These are phyloP conservation scores for Crataegus laevigata DNA, from an alignment of 306 rosid species.

Conservation along the genomic window DNA sequence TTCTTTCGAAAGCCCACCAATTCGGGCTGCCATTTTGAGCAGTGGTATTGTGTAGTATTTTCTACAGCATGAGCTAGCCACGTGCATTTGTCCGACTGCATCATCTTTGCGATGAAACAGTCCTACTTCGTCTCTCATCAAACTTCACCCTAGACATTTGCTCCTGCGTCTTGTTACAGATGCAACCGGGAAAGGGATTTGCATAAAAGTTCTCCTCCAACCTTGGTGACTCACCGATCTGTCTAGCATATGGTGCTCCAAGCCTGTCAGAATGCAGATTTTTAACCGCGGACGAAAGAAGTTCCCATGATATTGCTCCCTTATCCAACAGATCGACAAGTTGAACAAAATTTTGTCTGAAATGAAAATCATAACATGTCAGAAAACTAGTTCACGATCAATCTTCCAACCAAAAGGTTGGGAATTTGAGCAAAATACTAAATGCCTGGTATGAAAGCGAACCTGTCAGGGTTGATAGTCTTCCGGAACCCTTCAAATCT, in stretches of 20 bases:
- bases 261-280: slow-evolving; percentile 55
- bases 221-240: slow-evolving; percentile 68
- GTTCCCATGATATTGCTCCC: slow-evolving; percentile 53
- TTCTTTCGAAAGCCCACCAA: slow-evolving; percentile 21
- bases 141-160: slow-evolving; percentile 22
- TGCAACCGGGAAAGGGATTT: slow-evolving; percentile 88
- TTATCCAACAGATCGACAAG: slow-evolving; percentile 61
- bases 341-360: slow-evolving; percentile 68
- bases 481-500: slow-evolving; percentile 83
- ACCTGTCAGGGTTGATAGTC: slow-evolving; percentile 95
- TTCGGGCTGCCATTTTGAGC: slow-evolving; percentile 33
- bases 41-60: slow-evolving; percentile 12
- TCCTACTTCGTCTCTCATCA: slow-evolving; percentile 23
- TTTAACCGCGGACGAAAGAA: slow-evolving; percentile 51
- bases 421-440: neutral
- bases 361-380: slow-evolving; percentile 6
- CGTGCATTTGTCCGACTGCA: neutral
- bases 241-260: slow-evolving; percentile 75
- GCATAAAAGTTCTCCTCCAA: slow-evolving; percentile 89
- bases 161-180: slow-evolving; percentile 59
- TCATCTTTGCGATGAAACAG: slow-evolving; percentile 38
- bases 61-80: slow-evolving; percentile 10
- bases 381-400: neutral
- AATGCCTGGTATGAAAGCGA: slow-evolving; percentile 2
- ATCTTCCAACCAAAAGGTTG: neutral